Evolutionary conservation across 2,329 filamentous ascomycete species (phyloP).

Genomic region (Phyllosticta paracitricarpa): DNA sequence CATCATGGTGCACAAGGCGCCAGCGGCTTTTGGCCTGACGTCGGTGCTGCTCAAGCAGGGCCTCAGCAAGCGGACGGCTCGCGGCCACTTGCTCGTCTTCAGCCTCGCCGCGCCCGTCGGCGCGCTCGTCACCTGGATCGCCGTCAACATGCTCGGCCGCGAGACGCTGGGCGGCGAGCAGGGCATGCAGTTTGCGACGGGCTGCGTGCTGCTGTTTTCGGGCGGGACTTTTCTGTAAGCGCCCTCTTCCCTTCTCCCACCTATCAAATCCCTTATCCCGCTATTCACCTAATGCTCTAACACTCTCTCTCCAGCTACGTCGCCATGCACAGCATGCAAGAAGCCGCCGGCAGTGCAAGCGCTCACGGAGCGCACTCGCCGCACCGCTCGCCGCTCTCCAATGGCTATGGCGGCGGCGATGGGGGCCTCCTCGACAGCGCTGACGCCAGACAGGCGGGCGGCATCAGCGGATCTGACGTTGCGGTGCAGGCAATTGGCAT

Average conservation of each 20-base stretch:
- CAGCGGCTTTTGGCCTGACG: constrained; percentile 88
- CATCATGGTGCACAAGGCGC: constrained; percentile 96
- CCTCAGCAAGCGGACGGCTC: constrained; percentile 71
- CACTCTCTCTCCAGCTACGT: constrained; percentile 58
- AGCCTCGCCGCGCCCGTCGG: constrained; percentile 83
- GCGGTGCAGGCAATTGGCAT: constrained; percentile 61
- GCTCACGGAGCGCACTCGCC: constrained; percentile 19
- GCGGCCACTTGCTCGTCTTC: constrained; percentile 81
- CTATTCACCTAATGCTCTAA: neutral
- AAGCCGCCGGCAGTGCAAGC: constrained; percentile 40
- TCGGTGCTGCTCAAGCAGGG: constrained; percentile 86
- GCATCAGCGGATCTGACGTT: constrained; percentile 38
- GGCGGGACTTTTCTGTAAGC: constrained; percentile 90
- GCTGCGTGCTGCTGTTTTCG: constrained; percentile 87
- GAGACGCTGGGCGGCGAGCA: constrained; percentile 47
- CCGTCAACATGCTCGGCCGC: constrained; percentile 65
- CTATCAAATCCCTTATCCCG: neutral
- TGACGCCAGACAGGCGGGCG: constrained; percentile 34
- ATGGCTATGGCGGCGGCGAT: constrained; percentile 28
- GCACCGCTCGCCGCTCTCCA: constrained; percentile 40
- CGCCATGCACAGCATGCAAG: constrained; percentile 97
- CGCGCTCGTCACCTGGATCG: constrained; percentile 70
- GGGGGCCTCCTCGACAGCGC: constrained; percentile 32
- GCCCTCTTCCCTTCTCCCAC: neutral
- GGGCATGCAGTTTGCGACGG: constrained; percentile 74